Evolutionary conservation across 2,329 filamentous ascomycete genomes (phyloP), one percentile per base, ranked within the genome.

Genomic region (Exophiala xenobiotica): DNA sequence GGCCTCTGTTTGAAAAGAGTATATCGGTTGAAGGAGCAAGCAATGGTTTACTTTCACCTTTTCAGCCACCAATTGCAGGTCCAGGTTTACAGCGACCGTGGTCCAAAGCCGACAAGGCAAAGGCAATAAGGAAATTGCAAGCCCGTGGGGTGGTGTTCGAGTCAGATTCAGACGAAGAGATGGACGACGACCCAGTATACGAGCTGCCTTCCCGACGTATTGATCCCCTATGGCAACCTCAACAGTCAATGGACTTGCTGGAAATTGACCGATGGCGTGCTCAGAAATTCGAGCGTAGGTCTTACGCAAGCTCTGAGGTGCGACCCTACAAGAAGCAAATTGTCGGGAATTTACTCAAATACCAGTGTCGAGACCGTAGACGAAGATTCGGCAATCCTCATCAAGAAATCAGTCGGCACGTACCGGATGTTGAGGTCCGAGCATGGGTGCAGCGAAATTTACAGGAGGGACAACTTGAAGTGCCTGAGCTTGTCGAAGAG

Each of bases 321-420:
- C 38, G 38, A 33, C 53, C 46, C 7, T 43, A 45, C 12, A 57
- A 46, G 20, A 57, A 57, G 43, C 16, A 55, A 35, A 12, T 50
- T 14, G 41, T 51, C 14, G 37, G 51, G 9, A 51, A 56, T 12
- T 31, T 57, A 9, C 40, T 57, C 8, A 20, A 46, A 16, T 53
- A 54, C 9, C 57, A 59, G 29, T 49, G 46, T 23, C 35, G 38
- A 18, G 40, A 53, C 8, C 48, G 35, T 33, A 35, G 16, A 26
- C 27, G 41, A 31, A 50, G 39, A 27, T 60, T 50, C 24, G 50
- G 50, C 12, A 50, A 60, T 42, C 55, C 57, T 29, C 58, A 61
- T 27, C 44, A 48, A 26, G 52, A 60, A 45, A 35, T 49, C 19
- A 14, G 50, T 14, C 50, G 53, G 5, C 14, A 22, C 18, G 22